Conservation (phyloP, 495 filamentous ascomycete genomes). For the Tuber aestivum region DNA sequence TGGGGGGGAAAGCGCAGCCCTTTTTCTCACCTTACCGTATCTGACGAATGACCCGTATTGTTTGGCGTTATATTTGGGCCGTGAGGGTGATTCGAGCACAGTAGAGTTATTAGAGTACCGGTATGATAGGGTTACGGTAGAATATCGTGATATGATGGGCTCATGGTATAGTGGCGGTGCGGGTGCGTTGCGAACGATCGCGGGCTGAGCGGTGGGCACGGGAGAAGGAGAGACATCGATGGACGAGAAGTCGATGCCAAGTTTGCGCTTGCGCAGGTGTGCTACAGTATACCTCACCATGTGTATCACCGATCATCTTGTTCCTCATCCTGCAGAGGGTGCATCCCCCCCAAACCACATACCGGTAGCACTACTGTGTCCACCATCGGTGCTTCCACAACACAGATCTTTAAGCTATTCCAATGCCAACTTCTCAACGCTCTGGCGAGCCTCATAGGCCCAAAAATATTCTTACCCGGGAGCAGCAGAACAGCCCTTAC, state of each 20-base stretch:
- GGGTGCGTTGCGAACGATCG: neutral
- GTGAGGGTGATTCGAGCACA: neutral
- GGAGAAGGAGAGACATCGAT: neutral
- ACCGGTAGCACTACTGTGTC: neutral
- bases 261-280: neutral
- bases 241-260: neutral
- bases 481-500: constrained; percentile 46
- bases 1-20: neutral
- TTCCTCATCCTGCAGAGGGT: neutral
- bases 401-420: neutral
- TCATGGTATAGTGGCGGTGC: neutral
- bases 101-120: neutral
- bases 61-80: neutral
- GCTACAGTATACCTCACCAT: neutral
- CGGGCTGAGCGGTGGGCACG: neutral
- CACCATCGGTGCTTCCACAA: neutral
- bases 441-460: neutral
- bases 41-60: neutral
- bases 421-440: neutral
- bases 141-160: too few relatives aligned
- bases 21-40: neutral
- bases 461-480: neutral
- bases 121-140: too few relatives aligned
- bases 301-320: neutral
- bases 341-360: neutral